phyloP scores from a whole-genome alignment of 805 yeast genomes.

The Candida berthetii region DNA sequence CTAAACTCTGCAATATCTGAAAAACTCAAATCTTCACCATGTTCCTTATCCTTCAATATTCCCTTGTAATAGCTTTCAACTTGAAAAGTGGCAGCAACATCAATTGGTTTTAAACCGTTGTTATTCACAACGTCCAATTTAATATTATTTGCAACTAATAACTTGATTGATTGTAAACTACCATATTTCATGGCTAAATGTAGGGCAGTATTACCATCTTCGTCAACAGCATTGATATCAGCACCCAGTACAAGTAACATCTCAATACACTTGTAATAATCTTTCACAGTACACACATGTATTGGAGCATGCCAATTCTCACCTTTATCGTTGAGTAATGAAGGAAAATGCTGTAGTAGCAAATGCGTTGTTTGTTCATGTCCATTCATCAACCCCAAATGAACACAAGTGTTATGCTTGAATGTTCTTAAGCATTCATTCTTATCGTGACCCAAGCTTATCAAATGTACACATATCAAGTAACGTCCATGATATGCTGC shows the following conservation, averaged over 20 bases:
- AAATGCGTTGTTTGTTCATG: constrained; percentile 71
- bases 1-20: neutral
- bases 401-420: constrained; percentile 59
- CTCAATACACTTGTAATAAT: constrained; percentile 57
- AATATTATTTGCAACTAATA: constrained; percentile 44
- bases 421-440: constrained; percentile 46
- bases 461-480: constrained; percentile 54
- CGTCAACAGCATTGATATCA: constrained; percentile 64
- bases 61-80: constrained; percentile 35
- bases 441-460: constrained; percentile 50
- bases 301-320: constrained; percentile 51
- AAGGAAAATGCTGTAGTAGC: constrained; percentile 58
- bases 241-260: constrained; percentile 72
- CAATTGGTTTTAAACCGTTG: constrained; percentile 62
- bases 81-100: constrained; percentile 49
- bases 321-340: constrained; percentile 43
- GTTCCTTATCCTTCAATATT: constrained; percentile 14
- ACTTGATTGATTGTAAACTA: constrained; percentile 45
- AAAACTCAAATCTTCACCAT: constrained; percentile 1
- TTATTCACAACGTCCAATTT: constrained; percentile 43
- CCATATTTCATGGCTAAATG: constrained; percentile 80
- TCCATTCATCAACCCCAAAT: constrained; percentile 56
- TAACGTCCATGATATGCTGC: constrained; percentile 72
- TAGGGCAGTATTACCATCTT: constrained; percentile 73
- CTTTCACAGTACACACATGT: constrained; percentile 59